These are phyloP conservation scores for Xylaria telfairii DNA, from an alignment of 495 filamentous ascomycete genomes.

Conservation along the genomic window DNA sequence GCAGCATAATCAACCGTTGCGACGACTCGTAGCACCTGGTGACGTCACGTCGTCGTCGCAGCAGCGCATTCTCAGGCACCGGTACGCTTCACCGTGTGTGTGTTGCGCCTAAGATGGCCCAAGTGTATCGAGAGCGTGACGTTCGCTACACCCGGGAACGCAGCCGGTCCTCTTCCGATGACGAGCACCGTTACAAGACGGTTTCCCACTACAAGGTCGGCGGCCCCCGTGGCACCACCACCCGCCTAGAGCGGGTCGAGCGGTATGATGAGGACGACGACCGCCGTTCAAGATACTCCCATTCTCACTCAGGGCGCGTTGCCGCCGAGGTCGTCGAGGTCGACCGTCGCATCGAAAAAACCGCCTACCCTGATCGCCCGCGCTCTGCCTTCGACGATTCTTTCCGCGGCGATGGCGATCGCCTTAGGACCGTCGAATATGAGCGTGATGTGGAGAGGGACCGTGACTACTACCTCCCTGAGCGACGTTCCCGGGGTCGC, in stretches of 20 bases:
- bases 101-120: constrained; percentile 45
- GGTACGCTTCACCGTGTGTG: not conserved
- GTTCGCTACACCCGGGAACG: constrained; percentile 50
- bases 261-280: constrained; percentile 59
- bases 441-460: constrained; percentile 57
- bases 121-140: constrained; percentile 55
- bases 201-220: constrained; percentile 63
- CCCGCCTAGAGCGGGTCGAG: constrained; percentile 49
- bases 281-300: constrained; percentile 50
- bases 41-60: constrained; percentile 23
- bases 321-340: constrained; percentile 52
- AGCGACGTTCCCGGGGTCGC: constrained; percentile 37
- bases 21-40: constrained; percentile 1
- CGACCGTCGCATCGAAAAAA: constrained; percentile 53
- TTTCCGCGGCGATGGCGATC: constrained; percentile 52
- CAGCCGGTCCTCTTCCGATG: constrained; percentile 53
- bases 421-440: constrained; percentile 56
- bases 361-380: constrained; percentile 52
- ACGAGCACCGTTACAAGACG: constrained; percentile 57
- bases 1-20: constrained; percentile 2
- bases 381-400: constrained; percentile 52
- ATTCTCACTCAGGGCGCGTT: constrained; percentile 40
- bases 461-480: constrained; percentile 42
- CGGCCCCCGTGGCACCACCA: constrained; percentile 33
- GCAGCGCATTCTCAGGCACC: constrained; percentile 8